phyloP scores from a whole-genome alignment of 306 rosid genomes.

The Prunus davidiana region DNA sequence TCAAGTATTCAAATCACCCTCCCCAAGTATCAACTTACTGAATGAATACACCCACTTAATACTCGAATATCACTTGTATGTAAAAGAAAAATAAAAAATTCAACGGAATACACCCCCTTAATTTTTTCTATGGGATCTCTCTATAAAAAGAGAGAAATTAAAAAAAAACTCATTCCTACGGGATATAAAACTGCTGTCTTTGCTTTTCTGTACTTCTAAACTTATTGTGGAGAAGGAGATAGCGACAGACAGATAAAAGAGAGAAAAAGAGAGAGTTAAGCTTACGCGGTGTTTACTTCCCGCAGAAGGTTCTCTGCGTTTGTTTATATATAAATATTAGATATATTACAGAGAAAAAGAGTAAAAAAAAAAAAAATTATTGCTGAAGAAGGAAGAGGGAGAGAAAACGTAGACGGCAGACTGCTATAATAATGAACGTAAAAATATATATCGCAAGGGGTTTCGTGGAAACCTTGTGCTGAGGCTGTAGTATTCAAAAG shows the following conservation, averaged over 20 bases:
- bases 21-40: too few species aligned
- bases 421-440: constrained; percentile 5
- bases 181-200: not conserved
- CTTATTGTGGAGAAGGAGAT: constrained; percentile 18
- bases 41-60: too few species aligned
- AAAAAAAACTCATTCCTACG: not conserved
- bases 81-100: too few species aligned
- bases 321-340: constrained; percentile 3
- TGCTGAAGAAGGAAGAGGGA: constrained; percentile 22
- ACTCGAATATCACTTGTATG: too few species aligned
- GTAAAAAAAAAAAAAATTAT: not conserved
- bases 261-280: constrained; percentile 15
- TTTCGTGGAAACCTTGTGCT: constrained; percentile 53
- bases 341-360: not conserved
- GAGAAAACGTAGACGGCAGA: constrained; percentile 27
- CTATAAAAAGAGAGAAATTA: too few species aligned
- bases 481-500: constrained; percentile 10
- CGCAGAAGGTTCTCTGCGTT: constrained; percentile 46
- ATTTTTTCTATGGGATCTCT: too few species aligned
- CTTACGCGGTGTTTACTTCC: constrained; percentile 50
- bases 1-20: too few species aligned
- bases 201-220: constrained; percentile 29
- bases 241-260: constrained; percentile 11
- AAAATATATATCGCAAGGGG: constrained; percentile 25
- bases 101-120: too few species aligned